A percentile compares a stretch with the other conserved stretches of the same genome.
phyloP scores from a whole-genome alignment of 305 asterid genomes.

The Caryopteris hybrid region DNA sequence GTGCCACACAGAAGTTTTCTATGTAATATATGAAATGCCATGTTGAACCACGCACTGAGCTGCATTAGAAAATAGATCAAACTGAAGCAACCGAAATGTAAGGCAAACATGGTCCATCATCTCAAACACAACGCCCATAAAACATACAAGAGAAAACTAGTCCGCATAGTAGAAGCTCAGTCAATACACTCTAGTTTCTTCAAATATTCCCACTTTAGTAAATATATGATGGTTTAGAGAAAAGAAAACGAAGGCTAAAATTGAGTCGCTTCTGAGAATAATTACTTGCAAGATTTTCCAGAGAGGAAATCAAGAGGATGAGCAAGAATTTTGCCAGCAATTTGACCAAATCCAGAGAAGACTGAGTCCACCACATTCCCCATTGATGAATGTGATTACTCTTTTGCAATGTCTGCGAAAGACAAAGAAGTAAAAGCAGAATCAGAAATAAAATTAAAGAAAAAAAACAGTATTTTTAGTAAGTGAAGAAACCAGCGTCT shows the following conservation, averaged over 20 bases:
- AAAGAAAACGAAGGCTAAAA: neutral
- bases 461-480: too few relatives aligned
- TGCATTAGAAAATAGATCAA: constrained; percentile 20
- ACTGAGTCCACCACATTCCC: constrained; percentile 49
- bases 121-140: neutral
- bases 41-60: constrained; percentile 47
- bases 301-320: constrained; percentile 78
- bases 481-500: too few relatives aligned
- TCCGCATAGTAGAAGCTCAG: too few relatives aligned
- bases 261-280: neutral
- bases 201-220: neutral
- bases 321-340: constrained; percentile 41
- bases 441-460: too few relatives aligned
- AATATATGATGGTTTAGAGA: neutral
- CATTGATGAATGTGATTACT: constrained; percentile 26
- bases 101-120: neutral
- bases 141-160: too few relatives aligned
- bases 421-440: neutral
- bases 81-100: neutral
- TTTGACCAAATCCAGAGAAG: constrained; percentile 44
- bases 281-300: constrained; percentile 62
- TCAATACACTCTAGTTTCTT: neutral
- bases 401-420: neutral
- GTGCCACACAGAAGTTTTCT: constrained; percentile 64
- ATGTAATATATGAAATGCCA: constrained; percentile 63